Conservation (phyloP, 495 filamentous ascomycete species). For the Podospora australis region DNA sequence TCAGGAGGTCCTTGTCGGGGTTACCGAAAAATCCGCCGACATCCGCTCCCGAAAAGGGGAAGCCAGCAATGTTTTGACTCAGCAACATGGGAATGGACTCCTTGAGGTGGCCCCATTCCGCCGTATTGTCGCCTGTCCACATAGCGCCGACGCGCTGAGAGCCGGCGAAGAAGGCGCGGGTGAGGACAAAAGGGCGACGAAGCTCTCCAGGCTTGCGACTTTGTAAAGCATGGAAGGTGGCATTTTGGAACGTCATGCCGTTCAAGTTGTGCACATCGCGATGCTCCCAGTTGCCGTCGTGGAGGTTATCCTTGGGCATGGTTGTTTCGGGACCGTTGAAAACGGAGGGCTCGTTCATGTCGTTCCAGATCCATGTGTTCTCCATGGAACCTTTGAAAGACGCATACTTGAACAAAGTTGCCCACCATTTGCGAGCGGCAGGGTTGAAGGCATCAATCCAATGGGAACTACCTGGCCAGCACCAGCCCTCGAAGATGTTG, state of each 20-base stretch:
- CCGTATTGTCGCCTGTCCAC: slow-evolving; percentile 98
- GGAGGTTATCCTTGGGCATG: slow-evolving; percentile 96
- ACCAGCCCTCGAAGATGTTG: slow-evolving; percentile 89
- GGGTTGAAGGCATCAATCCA: slow-evolving; percentile 97
- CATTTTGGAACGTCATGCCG: slow-evolving; percentile 88
- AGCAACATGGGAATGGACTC: slow-evolving; percentile 87
- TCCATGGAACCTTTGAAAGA: slow-evolving; percentile 72
- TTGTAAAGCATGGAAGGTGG: slow-evolving; percentile 77
- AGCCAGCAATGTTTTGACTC: slow-evolving; percentile 84
- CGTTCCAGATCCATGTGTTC: slow-evolving; percentile 96
- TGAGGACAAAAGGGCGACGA: slow-evolving; percentile 80
- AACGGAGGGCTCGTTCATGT: slow-evolving; percentile 99
- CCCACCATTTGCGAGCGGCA: slow-evolving; percentile 83
- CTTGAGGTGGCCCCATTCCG: slow-evolving; percentile 83
- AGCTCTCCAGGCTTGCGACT: slow-evolving; percentile 73
- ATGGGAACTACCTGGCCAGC: slow-evolving; percentile 93
- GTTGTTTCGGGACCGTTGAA: slow-evolving; percentile 97
- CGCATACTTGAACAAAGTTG: slow-evolving; percentile 75
- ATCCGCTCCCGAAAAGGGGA: slow-evolving; percentile 91
- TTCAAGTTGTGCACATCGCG: slow-evolving; percentile 94
- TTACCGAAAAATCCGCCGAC: slow-evolving; percentile 98
- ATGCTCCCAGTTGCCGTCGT: slow-evolving; percentile 90
- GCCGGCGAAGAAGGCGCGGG: slow-evolving; percentile 84
- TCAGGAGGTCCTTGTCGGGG: slow-evolving; percentile 80
- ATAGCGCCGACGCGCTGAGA: slow-evolving; percentile 85